phyloP scores from a whole-genome alignment of 345 rosid species.

The Heritiera littoralis region DNA sequence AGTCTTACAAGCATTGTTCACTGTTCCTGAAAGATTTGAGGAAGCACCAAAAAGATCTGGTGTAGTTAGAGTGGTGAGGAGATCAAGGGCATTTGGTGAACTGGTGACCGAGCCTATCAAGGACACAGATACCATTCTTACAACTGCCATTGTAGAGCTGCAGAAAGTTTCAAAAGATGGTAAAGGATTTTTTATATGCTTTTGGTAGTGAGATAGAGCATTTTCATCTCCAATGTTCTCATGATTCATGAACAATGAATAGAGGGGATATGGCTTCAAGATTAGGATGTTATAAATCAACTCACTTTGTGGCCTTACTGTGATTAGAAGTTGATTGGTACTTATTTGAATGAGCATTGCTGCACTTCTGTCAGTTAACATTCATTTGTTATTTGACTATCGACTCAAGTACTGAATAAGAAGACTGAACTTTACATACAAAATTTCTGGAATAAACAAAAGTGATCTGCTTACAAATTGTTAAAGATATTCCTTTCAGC shows the following conservation, averaged over 20 bases:
- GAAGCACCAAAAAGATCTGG: constrained; percentile 32
- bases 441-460: background rate
- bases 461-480: background rate
- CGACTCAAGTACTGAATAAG: background rate
- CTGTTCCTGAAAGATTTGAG: constrained; percentile 36
- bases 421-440: background rate
- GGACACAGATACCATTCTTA: constrained; percentile 35
- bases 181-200: constrained; percentile 20
- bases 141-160: constrained; percentile 27
- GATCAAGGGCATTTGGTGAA: constrained; percentile 40
- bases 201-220: background rate
- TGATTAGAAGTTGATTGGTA: background rate
- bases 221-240: background rate
- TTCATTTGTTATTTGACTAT: background rate
- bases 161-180: constrained; percentile 37
- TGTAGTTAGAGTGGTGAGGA: constrained; percentile 28
- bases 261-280: background rate
- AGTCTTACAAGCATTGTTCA: constrained; percentile 51
- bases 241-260: background rate
- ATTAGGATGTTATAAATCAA: background rate
- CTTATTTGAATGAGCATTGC: background rate
- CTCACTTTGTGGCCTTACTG: background rate
- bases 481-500: background rate
- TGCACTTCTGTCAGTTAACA: background rate
- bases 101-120: constrained; percentile 32